Percentiles rank a stretch among this genome's conserved stretches.
phyloP scores from a whole-genome alignment of 2,329 filamentous ascomycete species.

The Botrytis galanthina region DNA sequence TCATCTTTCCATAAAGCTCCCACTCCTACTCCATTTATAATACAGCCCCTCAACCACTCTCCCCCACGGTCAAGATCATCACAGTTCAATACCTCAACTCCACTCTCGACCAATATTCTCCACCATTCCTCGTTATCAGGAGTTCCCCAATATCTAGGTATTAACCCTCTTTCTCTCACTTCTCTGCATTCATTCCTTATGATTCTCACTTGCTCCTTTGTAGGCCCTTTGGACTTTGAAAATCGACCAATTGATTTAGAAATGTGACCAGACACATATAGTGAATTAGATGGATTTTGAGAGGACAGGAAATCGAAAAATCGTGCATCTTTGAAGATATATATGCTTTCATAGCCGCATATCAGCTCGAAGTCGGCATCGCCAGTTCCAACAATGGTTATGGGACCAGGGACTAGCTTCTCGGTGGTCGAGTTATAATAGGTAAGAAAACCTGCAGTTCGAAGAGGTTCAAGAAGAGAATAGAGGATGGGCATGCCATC shows the following conservation, averaged over 20 bases:
- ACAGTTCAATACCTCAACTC: conserved; percentile 45
- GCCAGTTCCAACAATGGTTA: conserved; percentile 52
- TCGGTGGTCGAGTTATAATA: conserved; percentile 40
- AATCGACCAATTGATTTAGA: conserved; percentile 22
- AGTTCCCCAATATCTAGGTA: conserved; percentile 45
- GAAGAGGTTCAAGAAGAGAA: conserved; percentile 43
- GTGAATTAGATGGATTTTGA: conserved; percentile 28
- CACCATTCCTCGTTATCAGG: conserved; percentile 43
- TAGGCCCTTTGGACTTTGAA: conserved; percentile 18
- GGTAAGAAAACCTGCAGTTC: conserved; percentile 41
- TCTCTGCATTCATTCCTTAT: conserved; percentile 32
- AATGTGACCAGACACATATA: conserved; percentile 31
- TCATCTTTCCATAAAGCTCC: conserved; percentile 4
- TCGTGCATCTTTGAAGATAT: conserved; percentile 50
- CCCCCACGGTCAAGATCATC: conserved; percentile 36
- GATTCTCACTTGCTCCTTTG: conserved; percentile 28
- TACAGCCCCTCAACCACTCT: conserved; percentile 1
- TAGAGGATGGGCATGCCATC: conserved; percentile 41
- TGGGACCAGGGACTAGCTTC: conserved; percentile 38
- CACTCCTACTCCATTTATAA: neutral
- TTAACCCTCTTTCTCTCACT: conserved; percentile 42
- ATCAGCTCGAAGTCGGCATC: conserved; percentile 43
- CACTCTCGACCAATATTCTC: conserved; percentile 40
- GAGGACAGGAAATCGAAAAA: conserved; percentile 33
- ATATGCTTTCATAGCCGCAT: conserved; percentile 40